Base-by-base conservation (phyloP, 495 filamentous ascomycete genomes). In the Talaromyces nanjingensis region DNA sequence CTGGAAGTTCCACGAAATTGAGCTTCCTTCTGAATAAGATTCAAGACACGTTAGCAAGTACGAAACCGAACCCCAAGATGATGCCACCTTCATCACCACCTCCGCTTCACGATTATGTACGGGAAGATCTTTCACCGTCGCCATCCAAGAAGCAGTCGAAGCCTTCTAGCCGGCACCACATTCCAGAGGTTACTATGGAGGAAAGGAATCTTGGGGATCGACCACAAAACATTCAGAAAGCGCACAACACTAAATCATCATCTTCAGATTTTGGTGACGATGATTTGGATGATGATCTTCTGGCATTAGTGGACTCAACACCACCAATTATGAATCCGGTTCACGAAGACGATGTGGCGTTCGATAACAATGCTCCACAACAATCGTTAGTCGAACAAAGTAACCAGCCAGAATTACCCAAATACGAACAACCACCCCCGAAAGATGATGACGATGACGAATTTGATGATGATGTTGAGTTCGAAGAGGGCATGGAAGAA, bases 391-490 rank as follows among this genome's bases (percentile, higher is more conserved):
- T 37, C 9, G 29, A 53, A 57, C 68, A 33, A 71, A 53, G 55
- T 65, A 39, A 47, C 22, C 18, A 42, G n/a, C 66, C 6, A 69
- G 73, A 53, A 77, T 81, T 62, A 79, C 86, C 69, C 34, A 11
- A 12, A 53, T 16, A 18, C 24, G 3, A 42, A 52, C 58, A 64
- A 65, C 22, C 69, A 77, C 65, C 12, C 29, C 6, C 31, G 31
- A 5, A 37, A 56, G 42, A 31, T 14, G 72, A 75, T 65, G 83
- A 76, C 67, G 87, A 83, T 37, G 86, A 83, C 72, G 79, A 88
- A 62, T 88, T 87, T 71, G 86, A 85, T 42, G 86, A 86, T 69
- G 88, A 90, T 66, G 89, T 92, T 69, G 87, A 87, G 65, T 77
- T 79, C 58, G 71, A 68, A 18, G 76, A 79, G 31, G 73, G 74